Percentiles rank a stretch among this genome's conserved stretches.
Conservation (phyloP, 2,329 filamentous ascomycete genomes). For the Nigrospora osmanthi region DNA sequence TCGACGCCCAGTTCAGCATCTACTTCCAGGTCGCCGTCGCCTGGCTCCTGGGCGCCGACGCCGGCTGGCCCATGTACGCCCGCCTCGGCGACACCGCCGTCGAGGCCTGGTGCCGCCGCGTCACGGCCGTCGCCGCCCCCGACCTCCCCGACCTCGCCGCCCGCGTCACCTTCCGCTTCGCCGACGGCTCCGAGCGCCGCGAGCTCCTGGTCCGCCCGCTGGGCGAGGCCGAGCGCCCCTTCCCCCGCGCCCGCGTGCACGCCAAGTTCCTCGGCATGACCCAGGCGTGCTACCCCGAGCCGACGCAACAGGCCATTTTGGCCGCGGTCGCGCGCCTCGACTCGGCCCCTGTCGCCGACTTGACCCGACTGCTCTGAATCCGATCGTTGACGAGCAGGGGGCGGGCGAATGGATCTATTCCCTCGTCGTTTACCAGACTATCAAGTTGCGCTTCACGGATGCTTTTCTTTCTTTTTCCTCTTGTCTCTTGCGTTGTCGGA, state of each 20-base stretch:
- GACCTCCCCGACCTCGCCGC: constrained; percentile 9
- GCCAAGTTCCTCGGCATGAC: constrained; percentile 14
- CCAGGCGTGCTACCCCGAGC: constrained; percentile 7
- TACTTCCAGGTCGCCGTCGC: constrained; percentile 19
- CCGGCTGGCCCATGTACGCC: constrained; percentile 16
- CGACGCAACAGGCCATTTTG: constrained; percentile 7
- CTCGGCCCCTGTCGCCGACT: constrained; percentile 4
- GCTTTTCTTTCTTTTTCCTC: too few relatives aligned
- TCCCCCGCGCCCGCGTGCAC: constrained; percentile 11
- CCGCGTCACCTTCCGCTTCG: constrained; percentile 6
- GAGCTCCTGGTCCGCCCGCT: constrained; percentile 9
- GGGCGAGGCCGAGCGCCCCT: constrained; percentile 13
- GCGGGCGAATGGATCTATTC: too few relatives aligned
- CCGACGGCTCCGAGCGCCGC: constrained; percentile 7
- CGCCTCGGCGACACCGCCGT: constrained; percentile 11
- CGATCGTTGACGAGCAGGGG: too few relatives aligned
- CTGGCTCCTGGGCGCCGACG: constrained; percentile 13
- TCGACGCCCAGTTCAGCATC: constrained; percentile 20
- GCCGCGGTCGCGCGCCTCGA: constrained; percentile 8
- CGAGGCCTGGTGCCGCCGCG: constrained; percentile 9
- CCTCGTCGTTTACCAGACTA: too few relatives aligned
- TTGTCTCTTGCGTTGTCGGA: too few relatives aligned
- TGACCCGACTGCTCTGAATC: constrained; percentile 6
- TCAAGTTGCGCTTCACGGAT: not conserved
- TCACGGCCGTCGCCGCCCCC: constrained; percentile 8